A percentile compares a stretch with the other conserved stretches of the same genome.
These are phyloP conservation scores for Salix brachista DNA, from an alignment of 345 rosid species.

Conservation along the genomic window DNA sequence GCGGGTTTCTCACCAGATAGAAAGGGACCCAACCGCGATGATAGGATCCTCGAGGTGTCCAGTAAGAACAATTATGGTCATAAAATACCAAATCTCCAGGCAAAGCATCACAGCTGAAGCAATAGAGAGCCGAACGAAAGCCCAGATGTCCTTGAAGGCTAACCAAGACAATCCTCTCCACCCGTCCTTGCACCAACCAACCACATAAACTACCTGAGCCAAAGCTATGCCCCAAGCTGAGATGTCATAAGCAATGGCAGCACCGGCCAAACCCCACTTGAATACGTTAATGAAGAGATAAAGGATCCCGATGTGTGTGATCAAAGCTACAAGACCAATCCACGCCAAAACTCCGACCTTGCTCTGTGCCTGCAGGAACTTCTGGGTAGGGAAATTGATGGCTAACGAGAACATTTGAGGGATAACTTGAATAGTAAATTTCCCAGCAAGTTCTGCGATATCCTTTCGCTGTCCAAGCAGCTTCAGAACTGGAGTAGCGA, in stretches of 20 bases:
- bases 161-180: slow-evolving; percentile 86
- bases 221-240: slow-evolving; percentile 69
- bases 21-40: slow-evolving; percentile 85
- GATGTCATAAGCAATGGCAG: slow-evolving; percentile 69
- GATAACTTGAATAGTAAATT: slow-evolving; percentile 59
- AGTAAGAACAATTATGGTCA: slow-evolving; percentile 89
- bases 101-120: slow-evolving; percentile 98
- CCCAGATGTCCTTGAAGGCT: slow-evolving; percentile 81
- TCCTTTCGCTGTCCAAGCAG: slow-evolving; percentile 64
- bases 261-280: slow-evolving; percentile 74
- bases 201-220: slow-evolving; percentile 71
- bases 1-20: slow-evolving; percentile 55
- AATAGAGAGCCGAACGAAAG: slow-evolving; percentile 63
- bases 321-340: slow-evolving; percentile 66
- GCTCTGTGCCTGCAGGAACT: slow-evolving; percentile 89
- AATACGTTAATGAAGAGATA: slow-evolving; percentile 55
- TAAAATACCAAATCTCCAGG: slow-evolving; percentile 97
- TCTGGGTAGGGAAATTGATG: slow-evolving; percentile 76
- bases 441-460: slow-evolving; percentile 73
- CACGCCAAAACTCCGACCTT: slow-evolving; percentile 70
- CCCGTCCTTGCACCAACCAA: slow-evolving; percentile 82
- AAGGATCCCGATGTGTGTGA: slow-evolving; percentile 44
- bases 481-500: slow-evolving; percentile 65
- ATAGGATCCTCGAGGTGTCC: slow-evolving; percentile 88
- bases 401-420: slow-evolving; percentile 94